Evolutionary conservation across 2,329 filamentous ascomycete species (phyloP).

Genomic region (Decorospora gaudefroyi): DNA sequence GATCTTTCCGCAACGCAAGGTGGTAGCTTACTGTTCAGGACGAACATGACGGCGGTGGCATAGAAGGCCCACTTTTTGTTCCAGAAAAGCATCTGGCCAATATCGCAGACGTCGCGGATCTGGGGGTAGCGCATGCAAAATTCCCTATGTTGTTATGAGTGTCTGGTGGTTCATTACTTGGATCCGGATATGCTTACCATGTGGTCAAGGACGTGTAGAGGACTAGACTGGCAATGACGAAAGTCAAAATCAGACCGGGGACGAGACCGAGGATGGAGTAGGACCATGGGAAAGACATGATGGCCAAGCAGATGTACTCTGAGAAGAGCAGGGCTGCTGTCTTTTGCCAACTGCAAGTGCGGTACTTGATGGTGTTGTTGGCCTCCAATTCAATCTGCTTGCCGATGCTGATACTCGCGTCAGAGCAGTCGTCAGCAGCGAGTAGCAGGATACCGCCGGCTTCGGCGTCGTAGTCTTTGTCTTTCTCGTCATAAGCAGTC

Average conservation of each 20-base stretch:
- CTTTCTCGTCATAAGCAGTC: constrained; percentile 19
- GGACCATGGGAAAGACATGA: constrained; percentile 96
- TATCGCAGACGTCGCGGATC: constrained; percentile 89
- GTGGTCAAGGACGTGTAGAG: constrained; percentile 77
- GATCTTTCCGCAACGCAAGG: too few species aligned
- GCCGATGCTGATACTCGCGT: constrained; percentile 54
- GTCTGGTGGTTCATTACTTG: background rate
- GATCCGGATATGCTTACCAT: constrained; percentile 54
- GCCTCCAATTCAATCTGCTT: constrained; percentile 78
- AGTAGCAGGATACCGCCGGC: constrained; percentile 47
- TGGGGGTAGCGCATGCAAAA: constrained; percentile 91
- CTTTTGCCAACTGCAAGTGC: constrained; percentile 95
- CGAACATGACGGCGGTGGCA: constrained; percentile 79
- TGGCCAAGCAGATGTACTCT: constrained; percentile 90
- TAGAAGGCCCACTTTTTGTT: constrained; percentile 73
- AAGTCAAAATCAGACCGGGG: constrained; percentile 81
- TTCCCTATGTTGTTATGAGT: constrained; percentile 62
- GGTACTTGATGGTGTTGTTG: constrained; percentile 82
- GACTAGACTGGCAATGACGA: constrained; percentile 75
- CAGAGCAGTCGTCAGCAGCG: constrained; percentile 39
- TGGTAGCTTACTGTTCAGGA: constrained; percentile 87
- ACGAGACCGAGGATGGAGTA: constrained; percentile 87
- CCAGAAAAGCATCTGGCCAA: constrained; percentile 95
- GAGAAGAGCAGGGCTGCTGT: constrained; percentile 89
- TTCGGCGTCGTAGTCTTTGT: constrained; percentile 39